Evolutionary conservation across 306 rosid species (phyloP).

Genomic region (Lathyrus tuberosus): DNA sequence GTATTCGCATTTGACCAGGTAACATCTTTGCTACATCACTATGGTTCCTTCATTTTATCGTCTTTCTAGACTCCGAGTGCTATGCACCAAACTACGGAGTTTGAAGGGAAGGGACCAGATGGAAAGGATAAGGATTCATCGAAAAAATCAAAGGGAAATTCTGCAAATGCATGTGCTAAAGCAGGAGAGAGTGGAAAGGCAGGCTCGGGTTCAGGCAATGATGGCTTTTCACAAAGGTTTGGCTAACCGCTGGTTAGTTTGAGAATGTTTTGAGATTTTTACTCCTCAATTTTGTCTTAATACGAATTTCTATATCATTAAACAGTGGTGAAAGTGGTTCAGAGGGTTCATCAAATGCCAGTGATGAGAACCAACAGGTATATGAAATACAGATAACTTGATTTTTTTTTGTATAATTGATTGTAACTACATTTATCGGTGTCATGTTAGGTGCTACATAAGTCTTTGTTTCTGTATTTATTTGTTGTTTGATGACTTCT

Average conservation of each 20-base stretch:
- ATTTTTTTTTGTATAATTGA: neutral
- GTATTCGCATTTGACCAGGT: conserved; percentile 10
- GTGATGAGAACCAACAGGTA: conserved; percentile 94
- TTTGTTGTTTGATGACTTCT: conserved; percentile 27
- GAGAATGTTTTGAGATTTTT: conserved; percentile 30
- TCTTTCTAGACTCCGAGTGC: conserved; percentile 63
- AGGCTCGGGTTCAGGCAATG: conserved; percentile 91
- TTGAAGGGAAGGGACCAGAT: conserved; percentile 67
- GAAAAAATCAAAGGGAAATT: conserved; percentile 69
- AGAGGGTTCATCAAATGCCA: conserved; percentile 85
- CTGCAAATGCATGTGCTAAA: conserved; percentile 64
- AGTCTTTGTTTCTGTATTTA: neutral
- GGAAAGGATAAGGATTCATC: conserved; percentile 72
- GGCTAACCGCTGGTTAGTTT: conserved; percentile 38
- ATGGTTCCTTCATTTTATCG: conserved; percentile 18
- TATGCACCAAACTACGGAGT: conserved; percentile 51
- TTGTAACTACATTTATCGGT: neutral
- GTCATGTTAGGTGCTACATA: neutral
- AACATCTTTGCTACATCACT: conserved; percentile 6
- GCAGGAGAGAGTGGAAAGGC: conserved; percentile 81
- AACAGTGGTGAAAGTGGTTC: conserved; percentile 87
- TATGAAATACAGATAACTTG: neutral
- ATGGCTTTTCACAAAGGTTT: conserved; percentile 89
- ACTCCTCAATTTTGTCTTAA: conserved; percentile 24
- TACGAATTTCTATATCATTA: conserved; percentile 17